These are phyloP conservation scores for Rhizodiscina lignyota DNA, from an alignment of 495 filamentous ascomycete genomes.

Conservation along the genomic window DNA sequence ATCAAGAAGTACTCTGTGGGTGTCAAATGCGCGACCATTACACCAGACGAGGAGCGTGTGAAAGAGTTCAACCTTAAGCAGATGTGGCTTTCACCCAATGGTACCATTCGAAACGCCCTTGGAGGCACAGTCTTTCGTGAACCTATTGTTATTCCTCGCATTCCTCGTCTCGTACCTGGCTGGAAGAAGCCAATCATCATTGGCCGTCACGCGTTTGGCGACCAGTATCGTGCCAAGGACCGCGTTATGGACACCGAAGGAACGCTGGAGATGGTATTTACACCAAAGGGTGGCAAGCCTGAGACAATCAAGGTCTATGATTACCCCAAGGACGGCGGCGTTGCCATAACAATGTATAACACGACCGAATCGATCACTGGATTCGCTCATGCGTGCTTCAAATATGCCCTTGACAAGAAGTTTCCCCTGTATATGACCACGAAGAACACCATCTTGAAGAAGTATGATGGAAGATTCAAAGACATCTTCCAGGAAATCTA, in stretches of 20 bases:
- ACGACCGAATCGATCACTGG: conserved; percentile 86
- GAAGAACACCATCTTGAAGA: conserved; percentile 99
- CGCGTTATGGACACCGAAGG: conserved; percentile 62
- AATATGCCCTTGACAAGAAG: conserved; percentile 72
- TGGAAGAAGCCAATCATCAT: conserved; percentile 99
- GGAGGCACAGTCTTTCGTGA: conserved; percentile 97
- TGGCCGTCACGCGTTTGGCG: conserved; percentile 93
- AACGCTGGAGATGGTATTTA: conserved; percentile 86
- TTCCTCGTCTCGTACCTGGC: conserved; percentile 82
- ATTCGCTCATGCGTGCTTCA: conserved; percentile 92
- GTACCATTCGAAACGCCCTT: conserved; percentile 90
- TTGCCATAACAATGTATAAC: conserved; percentile 93
- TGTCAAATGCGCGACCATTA: conserved; percentile 99
- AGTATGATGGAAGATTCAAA: conserved; percentile 96
- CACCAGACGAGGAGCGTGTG: conserved; percentile 87
- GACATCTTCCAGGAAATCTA: conserved; percentile 98
- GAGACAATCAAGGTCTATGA: conserved; percentile 80
- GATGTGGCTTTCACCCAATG: conserved; percentile 98
- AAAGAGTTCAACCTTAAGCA: conserved; percentile 98
- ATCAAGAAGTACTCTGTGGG: conserved; percentile 98
- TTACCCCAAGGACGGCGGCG: conserved; percentile 57
- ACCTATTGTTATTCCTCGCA: conserved; percentile 84
- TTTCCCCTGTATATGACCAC: conserved; percentile 96
- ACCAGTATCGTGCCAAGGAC: conserved; percentile 96
- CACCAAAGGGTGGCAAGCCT: conserved; percentile 64